Evolutionary conservation across 345 rosid species (phyloP), one percentile per base, ranked within the genome.

Genomic region (Corymbia maculata): DNA sequence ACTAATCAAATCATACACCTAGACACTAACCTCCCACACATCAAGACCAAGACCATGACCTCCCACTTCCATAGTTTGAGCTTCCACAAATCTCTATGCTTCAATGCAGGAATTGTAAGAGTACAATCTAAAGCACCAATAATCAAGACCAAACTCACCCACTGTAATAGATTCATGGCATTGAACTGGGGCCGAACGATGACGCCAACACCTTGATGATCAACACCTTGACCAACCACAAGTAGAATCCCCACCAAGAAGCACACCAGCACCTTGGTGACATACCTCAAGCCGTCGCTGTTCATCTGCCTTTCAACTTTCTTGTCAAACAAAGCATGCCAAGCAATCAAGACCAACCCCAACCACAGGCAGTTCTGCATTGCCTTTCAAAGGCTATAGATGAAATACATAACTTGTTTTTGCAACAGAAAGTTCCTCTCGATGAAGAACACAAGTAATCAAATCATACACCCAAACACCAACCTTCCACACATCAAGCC

Each of bases 291-390:
- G 66, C 87, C 32, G 0, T 86, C 2, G 51, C 91, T 92, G 0
- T 86, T 6, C 42, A 90, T 93, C 87, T 94, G 96, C 91, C 93
- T 93, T 90, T 87, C 88, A 1, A 95, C 96, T 90, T 90, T 95
- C 90, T 91, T 90, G 90, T 96, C 96, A 30, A 97, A 95, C 93
- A 97, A 87, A 85, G 88, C 93, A 89, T 94, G 96, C 99, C 99
- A 97, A 14, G 96, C 95, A 44, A 95, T 89, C 89, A 97, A 85
- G 45, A 96, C 97, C 61, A 97, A 94, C 86, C 99, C 97, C 85
- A 96, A 53, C 99, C 99, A 97, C 9, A 97, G 90, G 88, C 99
- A 97, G 87, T 97, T 97, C 89, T 95, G 98, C 26, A 97, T 99
- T 5, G 97, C 94, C 85, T 91, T 94, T 86, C 94, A 91, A 86